Conservation (phyloP, 2,329 filamentous ascomycete species). For the Aureobasidium lini region DNA sequence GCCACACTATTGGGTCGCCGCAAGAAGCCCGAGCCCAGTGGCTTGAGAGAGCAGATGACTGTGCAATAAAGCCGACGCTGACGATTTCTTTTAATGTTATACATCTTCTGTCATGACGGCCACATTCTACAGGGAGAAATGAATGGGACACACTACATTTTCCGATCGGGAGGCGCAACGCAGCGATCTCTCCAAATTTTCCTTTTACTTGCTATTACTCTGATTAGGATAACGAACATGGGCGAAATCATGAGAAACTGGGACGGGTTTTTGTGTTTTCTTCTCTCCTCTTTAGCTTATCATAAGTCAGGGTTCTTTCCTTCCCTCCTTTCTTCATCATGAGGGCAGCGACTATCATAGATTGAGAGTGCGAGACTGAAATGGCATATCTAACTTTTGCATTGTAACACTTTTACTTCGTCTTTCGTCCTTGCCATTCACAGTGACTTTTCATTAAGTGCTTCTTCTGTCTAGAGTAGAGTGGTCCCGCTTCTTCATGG, state of each 20-base stretch:
- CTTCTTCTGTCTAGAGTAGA: no score
- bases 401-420: background rate
- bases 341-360: background rate
- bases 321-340: background rate
- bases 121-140: background rate
- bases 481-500: no score
- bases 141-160: background rate
- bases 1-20: conserved; percentile 77
- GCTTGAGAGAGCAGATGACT: conserved; percentile 36
- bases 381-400: conserved; percentile 1
- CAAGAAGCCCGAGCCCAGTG: conserved; percentile 41
- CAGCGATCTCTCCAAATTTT: background rate
- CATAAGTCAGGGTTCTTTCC: background rate
- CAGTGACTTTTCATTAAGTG: no score
- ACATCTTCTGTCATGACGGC: background rate
- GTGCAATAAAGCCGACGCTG: conserved; percentile 17
- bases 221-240: conserved; percentile 5
- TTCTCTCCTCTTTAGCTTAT: background rate
- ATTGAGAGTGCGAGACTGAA: conserved; percentile 3
- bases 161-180: background rate
- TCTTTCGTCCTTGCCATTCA: no score
- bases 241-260: conserved; percentile 3
- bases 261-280: background rate
- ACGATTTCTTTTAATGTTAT: background rate
- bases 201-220: background rate